Evolutionary conservation across 495 filamentous ascomycete genomes (phyloP).

Genomic region (Podospora didyma): DNA sequence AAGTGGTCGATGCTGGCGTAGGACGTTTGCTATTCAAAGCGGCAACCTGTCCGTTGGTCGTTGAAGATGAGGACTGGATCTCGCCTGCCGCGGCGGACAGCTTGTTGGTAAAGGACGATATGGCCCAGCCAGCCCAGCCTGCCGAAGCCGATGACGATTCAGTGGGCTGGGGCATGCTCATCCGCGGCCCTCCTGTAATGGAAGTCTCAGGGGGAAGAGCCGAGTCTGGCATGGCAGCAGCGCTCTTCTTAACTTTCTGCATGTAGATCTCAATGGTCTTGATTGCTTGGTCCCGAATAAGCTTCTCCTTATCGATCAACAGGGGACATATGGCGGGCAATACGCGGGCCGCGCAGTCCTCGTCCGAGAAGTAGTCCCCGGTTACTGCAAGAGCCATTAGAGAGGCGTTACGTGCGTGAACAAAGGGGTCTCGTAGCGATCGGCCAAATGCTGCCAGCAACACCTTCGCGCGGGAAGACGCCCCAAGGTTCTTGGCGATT

Average conservation of each 20-base stretch:
- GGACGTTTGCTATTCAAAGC: slow-evolving; percentile 21
- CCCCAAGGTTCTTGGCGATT: slow-evolving; percentile 83
- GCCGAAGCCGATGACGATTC: slow-evolving; percentile 53
- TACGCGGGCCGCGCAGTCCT: slow-evolving; percentile 81
- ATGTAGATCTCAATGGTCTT: slow-evolving; percentile 91
- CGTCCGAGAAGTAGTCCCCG: slow-evolving; percentile 78
- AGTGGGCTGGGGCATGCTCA: slow-evolving; percentile 64
- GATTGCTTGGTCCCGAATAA: slow-evolving; percentile 84
- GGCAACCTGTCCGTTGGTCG: slow-evolving; percentile 12
- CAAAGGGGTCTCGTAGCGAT: slow-evolving; percentile 86
- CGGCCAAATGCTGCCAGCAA: slow-evolving; percentile 86
- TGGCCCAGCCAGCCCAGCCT: slow-evolving; percentile 91
- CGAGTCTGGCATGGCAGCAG: slow-evolving; percentile 74
- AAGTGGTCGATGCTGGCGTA: slow-evolving; percentile 18
- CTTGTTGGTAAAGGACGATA: slow-evolving; percentile 98
- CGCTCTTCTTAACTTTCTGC: slow-evolving; percentile 74
- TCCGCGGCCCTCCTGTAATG: slow-evolving; percentile 54
- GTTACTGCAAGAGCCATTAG: slow-evolving; percentile 83
- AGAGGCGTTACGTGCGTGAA: slow-evolving; percentile 86
- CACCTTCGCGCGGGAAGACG: slow-evolving; percentile 78
- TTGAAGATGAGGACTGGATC: slow-evolving; percentile 50
- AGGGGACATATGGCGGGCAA: slow-evolving; percentile 78
- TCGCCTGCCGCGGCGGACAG: slow-evolving; percentile 77
- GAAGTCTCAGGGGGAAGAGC: slow-evolving; percentile 50
- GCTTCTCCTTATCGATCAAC: slow-evolving; percentile 82